Conservation (phyloP, 2,329 filamentous ascomycete species). For the Geoglossum cookeanum region DNA sequence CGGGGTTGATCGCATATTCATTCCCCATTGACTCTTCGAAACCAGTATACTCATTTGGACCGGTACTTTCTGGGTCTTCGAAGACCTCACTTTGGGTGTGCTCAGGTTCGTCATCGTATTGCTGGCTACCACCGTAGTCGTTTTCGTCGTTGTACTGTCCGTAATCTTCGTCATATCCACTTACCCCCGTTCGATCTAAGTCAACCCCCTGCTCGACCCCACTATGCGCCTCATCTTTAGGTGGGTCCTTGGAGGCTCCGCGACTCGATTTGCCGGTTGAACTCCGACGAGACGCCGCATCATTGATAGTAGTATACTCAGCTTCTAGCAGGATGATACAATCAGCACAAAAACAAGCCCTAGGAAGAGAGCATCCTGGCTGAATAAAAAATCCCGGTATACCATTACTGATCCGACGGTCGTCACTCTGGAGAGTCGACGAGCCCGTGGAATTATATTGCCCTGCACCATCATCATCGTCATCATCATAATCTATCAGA, state of each 20-base stretch:
- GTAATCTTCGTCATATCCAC: neutral
- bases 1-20: neutral
- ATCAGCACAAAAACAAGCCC: constrained; percentile 2
- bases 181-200: neutral
- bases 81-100: neutral
- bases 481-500: constrained; percentile 32
- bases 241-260: neutral
- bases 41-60: neutral
- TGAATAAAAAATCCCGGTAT: neutral
- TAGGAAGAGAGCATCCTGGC: neutral
- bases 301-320: neutral
- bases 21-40: constrained; percentile 1
- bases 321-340: neutral
- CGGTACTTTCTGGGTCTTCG: neutral
- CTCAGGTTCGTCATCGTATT: neutral
- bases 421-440: constrained; percentile 5
- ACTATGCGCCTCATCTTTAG: neutral
- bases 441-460: constrained; percentile 5
- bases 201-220: neutral
- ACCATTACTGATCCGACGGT: neutral
- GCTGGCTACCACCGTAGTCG: neutral
- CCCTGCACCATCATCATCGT: constrained; percentile 8
- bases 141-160: neutral
- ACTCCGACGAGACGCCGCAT: neutral
- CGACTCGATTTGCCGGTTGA: neutral